These are phyloP conservation scores for Aspergillus proliferans DNA, from an alignment of 2,329 filamentous ascomycete genomes.

Conservation along the genomic window DNA sequence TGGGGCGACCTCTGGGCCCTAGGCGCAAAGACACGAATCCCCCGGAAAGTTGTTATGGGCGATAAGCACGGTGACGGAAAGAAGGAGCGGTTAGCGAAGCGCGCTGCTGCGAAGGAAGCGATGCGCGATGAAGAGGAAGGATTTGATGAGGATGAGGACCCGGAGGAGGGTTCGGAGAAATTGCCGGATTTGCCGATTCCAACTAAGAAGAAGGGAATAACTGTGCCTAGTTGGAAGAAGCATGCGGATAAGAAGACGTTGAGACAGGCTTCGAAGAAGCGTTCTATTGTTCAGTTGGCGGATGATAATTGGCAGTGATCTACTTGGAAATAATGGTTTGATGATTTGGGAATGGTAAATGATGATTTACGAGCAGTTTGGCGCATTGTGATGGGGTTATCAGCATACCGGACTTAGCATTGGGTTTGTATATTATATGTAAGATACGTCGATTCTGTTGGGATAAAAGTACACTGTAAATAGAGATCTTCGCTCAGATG, in stretches of 20 bases:
- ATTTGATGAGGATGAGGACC: conserved; percentile 17
- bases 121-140: conserved; percentile 11
- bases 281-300: conserved; percentile 8
- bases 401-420: background rate
- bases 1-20: conserved; percentile 97
- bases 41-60: conserved; percentile 57
- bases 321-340: background rate
- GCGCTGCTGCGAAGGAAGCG: conserved; percentile 23
- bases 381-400: background rate
- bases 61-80: conserved; percentile 35
- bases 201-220: conserved; percentile 28
- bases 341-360: background rate
- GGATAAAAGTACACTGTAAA: background rate
- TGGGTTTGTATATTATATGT: background rate
- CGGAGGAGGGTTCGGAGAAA: conserved; percentile 7
- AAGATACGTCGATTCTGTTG: background rate
- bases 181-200: conserved; percentile 12
- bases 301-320: background rate
- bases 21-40: conserved; percentile 77
- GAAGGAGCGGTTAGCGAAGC: conserved; percentile 35
- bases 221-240: conserved; percentile 38
- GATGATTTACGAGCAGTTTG: background rate
- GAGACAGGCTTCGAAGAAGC: conserved; percentile 37
- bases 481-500: background rate
- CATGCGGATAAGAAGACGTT: conserved; percentile 39